phyloP scores from a whole-genome alignment of 331 rosid genomes.

The Malus hybrid region DNA sequence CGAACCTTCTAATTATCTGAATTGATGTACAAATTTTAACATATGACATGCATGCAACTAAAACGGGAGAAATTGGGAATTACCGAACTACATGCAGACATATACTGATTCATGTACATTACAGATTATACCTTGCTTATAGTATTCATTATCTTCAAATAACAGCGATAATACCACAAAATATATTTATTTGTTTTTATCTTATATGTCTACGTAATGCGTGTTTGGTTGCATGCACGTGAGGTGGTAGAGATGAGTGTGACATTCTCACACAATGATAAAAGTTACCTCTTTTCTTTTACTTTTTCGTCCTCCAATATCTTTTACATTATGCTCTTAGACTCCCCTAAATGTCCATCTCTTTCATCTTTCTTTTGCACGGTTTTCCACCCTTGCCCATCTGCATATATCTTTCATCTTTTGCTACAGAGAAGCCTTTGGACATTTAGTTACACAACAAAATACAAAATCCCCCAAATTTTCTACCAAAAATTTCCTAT shows the following conservation, averaged over 20 bases:
- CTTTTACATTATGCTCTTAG: conserved; percentile 47
- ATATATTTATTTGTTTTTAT: no score
- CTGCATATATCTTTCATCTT: neutral
- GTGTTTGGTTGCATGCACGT: conserved; percentile 78
- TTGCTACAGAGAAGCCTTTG: neutral
- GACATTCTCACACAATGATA: conserved; percentile 60
- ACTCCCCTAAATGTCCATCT: conserved; percentile 18
- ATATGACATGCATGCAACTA: no score
- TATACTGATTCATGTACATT: no score
- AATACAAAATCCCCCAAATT: neutral
- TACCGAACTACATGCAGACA: no score
- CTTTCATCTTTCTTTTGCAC: neutral
- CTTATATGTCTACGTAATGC: conserved; percentile 16
- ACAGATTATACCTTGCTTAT: no score
- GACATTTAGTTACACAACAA: neutral
- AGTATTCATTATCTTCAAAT: neutral
- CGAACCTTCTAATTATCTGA: no score
- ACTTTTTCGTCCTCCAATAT: conserved; percentile 80
- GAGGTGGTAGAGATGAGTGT: conserved; percentile 49
- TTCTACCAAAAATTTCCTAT: neutral
- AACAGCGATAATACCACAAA: neutral
- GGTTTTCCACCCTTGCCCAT: conserved; percentile 5
- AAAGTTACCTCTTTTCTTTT: conserved; percentile 59
- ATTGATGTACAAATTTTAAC: no score
- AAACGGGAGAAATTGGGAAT: no score